Evolutionary conservation across 495 filamentous ascomycete species (phyloP), one percentile per base, ranked within the genome.

Genomic region (Xylaria intraflava): DNA sequence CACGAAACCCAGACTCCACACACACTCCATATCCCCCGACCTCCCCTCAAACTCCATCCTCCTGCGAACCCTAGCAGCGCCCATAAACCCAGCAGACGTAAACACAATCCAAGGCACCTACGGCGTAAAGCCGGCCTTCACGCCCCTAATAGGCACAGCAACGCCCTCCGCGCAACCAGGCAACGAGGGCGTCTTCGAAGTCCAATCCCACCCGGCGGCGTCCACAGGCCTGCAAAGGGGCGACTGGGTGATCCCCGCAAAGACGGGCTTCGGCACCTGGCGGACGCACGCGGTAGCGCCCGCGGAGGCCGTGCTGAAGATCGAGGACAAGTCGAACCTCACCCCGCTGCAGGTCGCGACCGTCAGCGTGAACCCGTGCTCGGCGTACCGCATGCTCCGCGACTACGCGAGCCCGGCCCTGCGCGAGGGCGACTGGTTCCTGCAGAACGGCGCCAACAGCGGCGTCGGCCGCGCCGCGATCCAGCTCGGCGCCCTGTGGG

Each of bases 41-140:
- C 76, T 96, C 56, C 87, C 95, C 57, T 75, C 85, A 48, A 81
- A 83, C 22, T 84, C 89, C 49, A 81, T 76, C 23, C 71, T 82
- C 51, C 61, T 80, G 23, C 78, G 78, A 57, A 63, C 94, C 58
- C 86, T 97, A 62, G 85, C 90, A 42, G 83, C 89, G 1, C 90
- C 93, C 43, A 85, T 97, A 63, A 99, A 99, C 78, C 93, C 93
- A 22, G 90, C 93, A 53, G 93, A 99, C 76, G 87, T 99, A 57
- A 98, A 97, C 75, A 78, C 74, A 38, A 74, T 97, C 66, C 91
- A 98, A 73, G 93, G 94, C 45, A 87, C 91, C n/a, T 99, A 99
- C 76, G 90, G 90, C 56, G 80, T 81, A 50, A 86, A 86, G 61
- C 92, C 94, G 0, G 63, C 75, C 30, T 88, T 96, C 69, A 79